Base-by-base conservation (phyloP, 495 filamentous ascomycete genomes). In the Ramalina intermedia region DNA sequence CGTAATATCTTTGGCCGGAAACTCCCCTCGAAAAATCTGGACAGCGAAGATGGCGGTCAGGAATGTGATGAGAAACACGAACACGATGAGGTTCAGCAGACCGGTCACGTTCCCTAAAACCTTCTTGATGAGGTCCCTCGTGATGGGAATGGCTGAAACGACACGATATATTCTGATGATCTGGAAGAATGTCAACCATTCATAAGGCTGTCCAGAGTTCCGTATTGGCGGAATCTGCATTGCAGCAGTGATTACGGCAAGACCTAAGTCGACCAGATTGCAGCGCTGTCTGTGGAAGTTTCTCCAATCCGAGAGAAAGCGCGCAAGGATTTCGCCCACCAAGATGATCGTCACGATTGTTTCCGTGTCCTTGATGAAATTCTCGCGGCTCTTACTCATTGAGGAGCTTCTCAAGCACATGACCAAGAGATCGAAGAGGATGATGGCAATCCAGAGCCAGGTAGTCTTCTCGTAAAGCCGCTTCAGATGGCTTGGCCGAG, bases 61-160 rank as follows among this genome's bases (percentile, higher is more conserved):
- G 55, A 93, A 96, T 14, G 88, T 94, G 54, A 96, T 85, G 46
- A 99, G 72, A 64, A 95, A 90, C 54, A 96, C 85, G 61, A 99
- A 99, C 8, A 94, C 70, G 61, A 99, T 91, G 39, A 99, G 69
- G 63, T 99, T 99, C 17, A 84, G 74, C 46, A 99, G 75, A 81
- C 91, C 91, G 33, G 79, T 76, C n/a, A 84, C 79, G 58, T 96
- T 96, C 52, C 93, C 84, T 42, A 96, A 75, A 7, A 96, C 93
- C 37, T 91, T 72, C 49, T 71, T 69, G 56, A 98, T 91, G 37
- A 98, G 73, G 50, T 85, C 80, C 48, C 81, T 74, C 0, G 87
- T 96, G 49, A 96, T 75, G 36, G 86, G 78, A 41, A 96, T 80
- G 24, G 87, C 87, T 53, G 95, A 67, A 46, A 99, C 88, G 14